Evolutionary conservation across 306 rosid genomes (phyloP).

Genomic region (Luffa acutangula): DNA sequence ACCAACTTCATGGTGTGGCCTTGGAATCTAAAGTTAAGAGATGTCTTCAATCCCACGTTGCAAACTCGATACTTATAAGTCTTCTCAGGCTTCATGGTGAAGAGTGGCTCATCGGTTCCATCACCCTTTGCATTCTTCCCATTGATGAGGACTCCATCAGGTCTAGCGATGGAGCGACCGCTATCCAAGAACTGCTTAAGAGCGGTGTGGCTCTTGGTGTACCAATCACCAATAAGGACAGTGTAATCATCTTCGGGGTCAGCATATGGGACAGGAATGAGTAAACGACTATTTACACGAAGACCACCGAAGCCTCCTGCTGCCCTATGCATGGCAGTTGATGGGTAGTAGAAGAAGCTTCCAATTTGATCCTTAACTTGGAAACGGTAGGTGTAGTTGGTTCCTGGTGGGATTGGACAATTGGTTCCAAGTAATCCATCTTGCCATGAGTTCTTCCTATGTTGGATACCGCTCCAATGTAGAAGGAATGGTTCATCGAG

Average conservation of each 20-base stretch:
- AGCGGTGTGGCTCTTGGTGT: slow-evolving; percentile 47
- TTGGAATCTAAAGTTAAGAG: slow-evolving; percentile 71
- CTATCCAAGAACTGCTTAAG: slow-evolving; percentile 36
- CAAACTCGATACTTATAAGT: slow-evolving; percentile 69
- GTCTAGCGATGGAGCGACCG: slow-evolving; percentile 48
- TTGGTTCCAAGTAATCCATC: slow-evolving; percentile 58
- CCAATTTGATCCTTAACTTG: slow-evolving; percentile 70
- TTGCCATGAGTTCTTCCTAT: slow-evolving; percentile 78
- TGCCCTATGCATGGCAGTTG: background rate
- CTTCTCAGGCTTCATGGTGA: slow-evolving; percentile 61
- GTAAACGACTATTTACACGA: slow-evolving; percentile 46
- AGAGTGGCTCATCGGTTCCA: slow-evolving; percentile 51
- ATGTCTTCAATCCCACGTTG: slow-evolving; percentile 53
- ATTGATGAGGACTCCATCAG: slow-evolving; percentile 53
- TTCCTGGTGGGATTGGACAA: slow-evolving; percentile 59
- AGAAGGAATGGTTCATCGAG: slow-evolving; percentile 78
- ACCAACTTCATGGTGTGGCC: slow-evolving; percentile 52
- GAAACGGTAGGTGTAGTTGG: slow-evolving; percentile 50
- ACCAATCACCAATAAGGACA: slow-evolving; percentile 72
- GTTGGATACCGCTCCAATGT: slow-evolving; percentile 63
- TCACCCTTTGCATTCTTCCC: slow-evolving; percentile 51
- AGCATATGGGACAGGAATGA: slow-evolving; percentile 71
- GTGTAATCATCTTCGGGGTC: slow-evolving; percentile 89
- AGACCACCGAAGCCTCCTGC: slow-evolving; percentile 65
- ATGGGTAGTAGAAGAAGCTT: background rate